Base-by-base conservation (phyloP, 441 rosid species). In the Brassica hybrid region DNA sequence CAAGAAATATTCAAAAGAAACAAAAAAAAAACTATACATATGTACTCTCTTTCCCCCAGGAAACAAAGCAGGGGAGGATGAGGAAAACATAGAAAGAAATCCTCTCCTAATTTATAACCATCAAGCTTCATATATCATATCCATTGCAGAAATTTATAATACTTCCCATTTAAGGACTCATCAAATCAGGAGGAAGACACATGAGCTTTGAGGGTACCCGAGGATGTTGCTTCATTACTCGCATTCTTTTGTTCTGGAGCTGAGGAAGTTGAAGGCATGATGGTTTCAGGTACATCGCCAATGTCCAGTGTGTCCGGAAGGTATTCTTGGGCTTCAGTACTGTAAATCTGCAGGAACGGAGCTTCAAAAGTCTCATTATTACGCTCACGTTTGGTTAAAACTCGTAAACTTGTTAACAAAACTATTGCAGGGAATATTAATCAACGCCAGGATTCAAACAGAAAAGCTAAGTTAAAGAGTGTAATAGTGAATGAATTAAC, bases 241-340 rank as follows among this genome's bases (percentile, higher is more conserved):
- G 74, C 79, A 62, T 64, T 85, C 85, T 85, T 93, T 79, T 72
- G 83, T 79, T 88, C 86, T 71, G 76, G 63, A 43, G 84, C 66
- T 30, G 78, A 65, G 63, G 84, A 86, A 1, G 77, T 78, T 10
- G 83, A 71, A 48, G 85, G 25, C 66, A 72, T 82, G 0, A 75
- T 70, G 14, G 72, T 36, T 69, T 87, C 94, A 25, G 88, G 75
- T 21, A 86, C 83, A 74, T 91, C 98, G 18, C 94, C 93, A 16
- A 91, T 93, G 81, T 93, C 98, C 83, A 91, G 81, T 8, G 88
- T 83, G 59, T 90, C 98, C 5, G 95, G 98, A 63, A 93, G 95
- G 69, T 80, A 84, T 85, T 84, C 90, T 13, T 73, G 52, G 54
- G 85, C 84, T 74, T 88, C 94, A 17, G 73, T 45, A 11, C 73